Percentiles rank a stretch among this genome's conserved stretches.
These are phyloP conservation scores for Aspergillus versicolor DNA, from an alignment of 2,329 filamentous ascomycete species.

Conservation along the genomic window DNA sequence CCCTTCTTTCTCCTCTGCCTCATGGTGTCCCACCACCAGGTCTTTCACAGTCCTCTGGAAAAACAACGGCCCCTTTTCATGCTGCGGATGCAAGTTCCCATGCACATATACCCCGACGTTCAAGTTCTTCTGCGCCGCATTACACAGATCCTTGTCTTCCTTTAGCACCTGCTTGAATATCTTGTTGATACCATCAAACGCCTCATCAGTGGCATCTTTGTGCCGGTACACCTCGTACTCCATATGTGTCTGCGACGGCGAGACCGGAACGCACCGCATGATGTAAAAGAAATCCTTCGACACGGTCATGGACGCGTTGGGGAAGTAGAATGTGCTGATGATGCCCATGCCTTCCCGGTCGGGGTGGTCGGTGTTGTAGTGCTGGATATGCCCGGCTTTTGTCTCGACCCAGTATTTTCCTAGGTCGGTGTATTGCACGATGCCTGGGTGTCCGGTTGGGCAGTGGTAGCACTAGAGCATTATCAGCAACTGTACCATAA, in stretches of 20 bases:
- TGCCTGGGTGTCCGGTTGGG: constrained; percentile 19
- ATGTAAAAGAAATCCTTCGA: constrained; percentile 60
- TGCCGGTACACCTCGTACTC: constrained; percentile 64
- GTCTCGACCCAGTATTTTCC: constrained; percentile 54
- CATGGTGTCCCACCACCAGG: constrained; percentile 46
- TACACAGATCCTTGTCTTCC: constrained; percentile 64
- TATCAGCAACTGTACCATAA: not conserved
- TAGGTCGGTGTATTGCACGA: constrained; percentile 50
- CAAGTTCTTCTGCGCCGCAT: constrained; percentile 58
- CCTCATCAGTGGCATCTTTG: constrained; percentile 56
- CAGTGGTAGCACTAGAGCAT: constrained; percentile 23
- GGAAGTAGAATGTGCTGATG: constrained; percentile 36
- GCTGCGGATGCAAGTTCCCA: constrained; percentile 58
- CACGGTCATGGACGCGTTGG: constrained; percentile 35
- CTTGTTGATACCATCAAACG: constrained; percentile 56
- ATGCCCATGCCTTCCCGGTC: constrained; percentile 47
- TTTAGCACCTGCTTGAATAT: constrained; percentile 64
- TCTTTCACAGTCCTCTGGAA: constrained; percentile 57
- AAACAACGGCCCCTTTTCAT: constrained; percentile 57
- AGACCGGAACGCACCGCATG: constrained; percentile 59
- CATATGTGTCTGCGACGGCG: constrained; percentile 55
- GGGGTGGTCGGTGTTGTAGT: not conserved
- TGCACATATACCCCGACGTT: constrained; percentile 60
- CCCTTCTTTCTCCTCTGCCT: constrained; percentile 46
- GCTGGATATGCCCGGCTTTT: constrained; percentile 48